Conservation (phyloP, 1,139 yeast genomes). For the Chernovozyma sophiae-reginae region DNA sequence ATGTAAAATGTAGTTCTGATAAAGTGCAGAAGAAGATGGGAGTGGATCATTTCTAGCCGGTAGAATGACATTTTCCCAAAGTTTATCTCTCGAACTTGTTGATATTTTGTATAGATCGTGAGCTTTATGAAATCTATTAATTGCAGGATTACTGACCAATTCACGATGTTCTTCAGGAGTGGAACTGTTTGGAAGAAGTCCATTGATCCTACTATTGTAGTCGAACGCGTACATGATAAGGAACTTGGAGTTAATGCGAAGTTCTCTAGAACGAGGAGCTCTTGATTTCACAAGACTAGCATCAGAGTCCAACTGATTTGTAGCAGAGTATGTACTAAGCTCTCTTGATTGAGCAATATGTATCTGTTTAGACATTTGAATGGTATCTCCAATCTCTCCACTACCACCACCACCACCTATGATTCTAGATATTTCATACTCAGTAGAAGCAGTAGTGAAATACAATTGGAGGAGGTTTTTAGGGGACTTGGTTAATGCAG, state of each 20-base stretch:
- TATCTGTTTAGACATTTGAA: not conserved
- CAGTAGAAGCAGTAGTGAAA: not conserved
- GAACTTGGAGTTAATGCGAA: slow-evolving; percentile 42
- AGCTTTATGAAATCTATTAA: slow-evolving; percentile 23
- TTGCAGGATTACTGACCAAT: slow-evolving; percentile 3
- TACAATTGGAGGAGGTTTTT: not conserved
- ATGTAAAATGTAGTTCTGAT: slow-evolving; percentile 11
- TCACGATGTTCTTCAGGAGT: slow-evolving; percentile 20
- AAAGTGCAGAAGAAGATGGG: slow-evolving; percentile 10
- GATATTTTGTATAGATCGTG: slow-evolving; percentile 32
- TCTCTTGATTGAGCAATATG: not conserved
- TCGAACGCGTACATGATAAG: slow-evolving; percentile 47
- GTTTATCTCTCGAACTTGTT: slow-evolving; percentile 36
- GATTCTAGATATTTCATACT: not conserved
- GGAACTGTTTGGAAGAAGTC: slow-evolving; percentile 27
- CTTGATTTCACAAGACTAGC: not conserved
- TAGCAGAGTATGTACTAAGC: not conserved
- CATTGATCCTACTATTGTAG: slow-evolving; percentile 28
- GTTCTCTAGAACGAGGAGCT: slow-evolving; percentile 37
- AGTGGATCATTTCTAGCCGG: slow-evolving; percentile 41
- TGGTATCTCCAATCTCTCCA: not conserved
- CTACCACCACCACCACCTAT: not conserved
- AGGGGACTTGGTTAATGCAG: not conserved
- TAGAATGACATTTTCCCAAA: slow-evolving; percentile 48
- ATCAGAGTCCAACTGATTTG: not conserved